A percentile compares a stretch with the other conserved stretches of the same genome.
These are phyloP conservation scores for Phytophthora sp. DNA, from an alignment of 352 stramenopile species.

Conservation along the genomic window DNA sequence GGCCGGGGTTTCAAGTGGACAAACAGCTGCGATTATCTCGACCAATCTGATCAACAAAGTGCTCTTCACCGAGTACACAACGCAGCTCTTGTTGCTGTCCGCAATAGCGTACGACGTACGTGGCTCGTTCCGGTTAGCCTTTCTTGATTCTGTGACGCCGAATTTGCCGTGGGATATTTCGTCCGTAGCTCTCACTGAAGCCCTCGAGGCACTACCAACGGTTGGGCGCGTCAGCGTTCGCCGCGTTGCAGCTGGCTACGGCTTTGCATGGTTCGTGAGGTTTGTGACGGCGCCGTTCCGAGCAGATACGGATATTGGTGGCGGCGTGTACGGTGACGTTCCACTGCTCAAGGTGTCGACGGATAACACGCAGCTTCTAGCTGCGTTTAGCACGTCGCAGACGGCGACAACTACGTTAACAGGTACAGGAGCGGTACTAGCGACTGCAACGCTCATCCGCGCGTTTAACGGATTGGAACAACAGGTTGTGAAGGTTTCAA, in stretches of 20 bases:
- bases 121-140: constrained; percentile 89
- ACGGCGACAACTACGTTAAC: constrained; percentile 52
- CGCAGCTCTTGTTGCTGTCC: constrained; percentile 90
- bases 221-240: constrained; percentile 84
- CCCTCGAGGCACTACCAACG: constrained; percentile 83
- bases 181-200: constrained; percentile 76
- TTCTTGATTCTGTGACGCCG: constrained; percentile 68
- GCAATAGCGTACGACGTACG: constrained; percentile 82
- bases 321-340: constrained; percentile 57
- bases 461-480: constrained; percentile 93
- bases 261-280: constrained; percentile 83
- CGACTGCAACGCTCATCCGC: constrained; percentile 80
- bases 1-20: neutral
- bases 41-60: constrained; percentile 51
- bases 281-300: constrained; percentile 58
- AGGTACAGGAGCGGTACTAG: constrained; percentile 80
- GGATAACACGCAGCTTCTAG: constrained; percentile 62
- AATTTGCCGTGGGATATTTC: constrained; percentile 76
- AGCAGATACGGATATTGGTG: constrained; percentile 41
- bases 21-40: constrained; percentile 26
- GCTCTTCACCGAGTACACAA: constrained; percentile 85
- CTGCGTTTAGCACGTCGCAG: constrained; percentile 56
- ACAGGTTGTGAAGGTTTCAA: constrained; percentile 84
- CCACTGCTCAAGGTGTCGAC: constrained; percentile 79
- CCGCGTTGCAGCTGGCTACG: constrained; percentile 72